Evolutionary conservation across 192 early-diverging fungal genomes (phyloP), one percentile per base, ranked within the genome.

Genomic region (Umbelopsis vinacea): DNA sequence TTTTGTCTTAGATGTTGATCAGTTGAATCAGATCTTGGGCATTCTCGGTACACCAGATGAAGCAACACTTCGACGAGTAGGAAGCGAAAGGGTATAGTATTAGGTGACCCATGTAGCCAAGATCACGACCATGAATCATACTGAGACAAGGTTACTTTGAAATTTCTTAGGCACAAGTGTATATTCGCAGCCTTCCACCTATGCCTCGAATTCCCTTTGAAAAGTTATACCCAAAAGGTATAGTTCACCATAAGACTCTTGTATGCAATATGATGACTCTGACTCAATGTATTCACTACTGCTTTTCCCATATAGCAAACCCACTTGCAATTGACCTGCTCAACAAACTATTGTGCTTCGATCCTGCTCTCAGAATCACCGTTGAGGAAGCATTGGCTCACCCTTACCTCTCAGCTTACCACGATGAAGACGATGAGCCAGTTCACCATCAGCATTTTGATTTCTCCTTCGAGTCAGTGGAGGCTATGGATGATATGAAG

Each of bases 21-120:
- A 99, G 81, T 85, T 99, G 74, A 97, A 97, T 81, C 94, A 98
- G 82, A 99, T 99, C 66, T 84, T 99, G 67, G 87, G 89, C 68
- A 92, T 99, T 52, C 88, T 97, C 50, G 97, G 97, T 50, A 97
- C 97, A 1, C 97, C 97, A n/a, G 94, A 95, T 77, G 94, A 95
- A 71, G 93, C 86, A 38, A 94, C 94, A 8, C 81, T 98, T 71
- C 75, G 84, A 47, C 87, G 94, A 38, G 93, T 97, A 74, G 96
- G 95, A 29, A 96, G 93, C 75, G 94, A 97, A 70, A 89, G 96
- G 78, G 57, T 17, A 55, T 19, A n/a, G 26, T 45, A 15, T 24
- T 7, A 43, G 11, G 11, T 11, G 40, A 43, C 6, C 7, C 26
- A 63, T 21, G 47, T 24, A 46, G 11, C 11, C 40, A 43, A 43